Evolutionary conservation across 1,139 yeast genomes (phyloP).

Genomic region (Scheffersomyces quercinus): DNA sequence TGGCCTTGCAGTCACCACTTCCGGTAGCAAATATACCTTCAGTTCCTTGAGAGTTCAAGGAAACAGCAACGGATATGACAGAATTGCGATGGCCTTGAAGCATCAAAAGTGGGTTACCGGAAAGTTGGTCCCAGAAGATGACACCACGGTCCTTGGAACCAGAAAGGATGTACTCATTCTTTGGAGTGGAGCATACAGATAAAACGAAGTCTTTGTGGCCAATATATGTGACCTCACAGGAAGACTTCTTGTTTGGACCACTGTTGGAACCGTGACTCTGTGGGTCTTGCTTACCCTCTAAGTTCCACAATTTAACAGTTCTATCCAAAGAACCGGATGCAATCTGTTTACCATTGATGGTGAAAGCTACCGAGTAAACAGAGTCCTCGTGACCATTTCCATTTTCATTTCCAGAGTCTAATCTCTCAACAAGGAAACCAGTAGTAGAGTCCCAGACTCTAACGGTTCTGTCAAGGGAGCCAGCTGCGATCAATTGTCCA

Average conservation of each 20-base stretch:
- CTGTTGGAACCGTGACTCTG: constrained; percentile 36
- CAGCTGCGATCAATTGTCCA: constrained; percentile 93
- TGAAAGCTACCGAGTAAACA: constrained; percentile 91
- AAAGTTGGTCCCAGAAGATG: constrained; percentile 91
- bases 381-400: constrained; percentile 89
- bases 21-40: constrained; percentile 94
- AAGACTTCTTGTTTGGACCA: constrained; percentile 47
- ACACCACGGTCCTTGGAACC: constrained; percentile 98
- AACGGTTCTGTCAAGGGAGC: constrained; percentile 92
- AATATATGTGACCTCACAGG: constrained; percentile 88
- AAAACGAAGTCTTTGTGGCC: constrained; percentile 97
- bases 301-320: constrained; percentile 94
- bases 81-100: constrained; percentile 96
- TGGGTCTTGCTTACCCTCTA: constrained; percentile 58
- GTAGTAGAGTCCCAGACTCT: constrained; percentile 97
- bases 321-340: constrained; percentile 95
- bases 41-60: constrained; percentile 68
- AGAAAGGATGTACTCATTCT: constrained; percentile 85
- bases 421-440: constrained; percentile 88
- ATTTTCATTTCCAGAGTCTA: constrained; percentile 83
- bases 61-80: constrained; percentile 91
- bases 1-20: constrained; percentile 95
- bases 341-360: constrained; percentile 88
- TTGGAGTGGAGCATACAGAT: constrained; percentile 92
- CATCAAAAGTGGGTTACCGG: constrained; percentile 94